These are phyloP conservation scores for Naganishia vaughanmartiniae DNA, from an alignment of 768 basidiomycete genomes.

Conservation along the genomic window DNA sequence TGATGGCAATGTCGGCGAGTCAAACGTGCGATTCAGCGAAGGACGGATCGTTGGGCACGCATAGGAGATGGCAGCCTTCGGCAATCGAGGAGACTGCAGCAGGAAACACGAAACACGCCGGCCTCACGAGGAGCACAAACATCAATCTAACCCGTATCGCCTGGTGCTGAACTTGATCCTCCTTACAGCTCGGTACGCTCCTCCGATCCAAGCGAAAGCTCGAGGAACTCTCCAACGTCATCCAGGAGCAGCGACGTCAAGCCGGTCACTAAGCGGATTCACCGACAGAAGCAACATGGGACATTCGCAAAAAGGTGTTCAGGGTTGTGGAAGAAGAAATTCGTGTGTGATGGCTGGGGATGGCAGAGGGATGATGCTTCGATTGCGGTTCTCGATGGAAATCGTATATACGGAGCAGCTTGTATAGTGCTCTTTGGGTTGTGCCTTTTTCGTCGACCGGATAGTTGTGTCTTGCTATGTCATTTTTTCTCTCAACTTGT, in stretches of 20 bases:
- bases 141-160: not conserved
- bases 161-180: not conserved
- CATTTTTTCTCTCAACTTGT: constrained; percentile 9
- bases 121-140: not conserved
- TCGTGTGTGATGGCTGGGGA: constrained; percentile 13
- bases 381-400: not conserved
- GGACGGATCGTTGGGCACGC: too few species aligned
- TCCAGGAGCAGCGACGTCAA: constrained; percentile 58
- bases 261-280: constrained; percentile 50
- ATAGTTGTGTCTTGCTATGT: constrained; percentile 14
- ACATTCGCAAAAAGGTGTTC: not conserved
- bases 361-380: constrained; percentile 7
- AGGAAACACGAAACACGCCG: not conserved
- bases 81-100: not conserved
- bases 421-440: constrained; percentile 17
- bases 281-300: constrained; percentile 5
- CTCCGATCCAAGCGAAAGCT: constrained; percentile 97
- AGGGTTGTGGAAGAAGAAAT: constrained; percentile 11
- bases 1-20: not conserved
- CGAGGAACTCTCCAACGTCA: constrained; percentile 87
- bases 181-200: constrained; percentile 82
- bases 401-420: constrained; percentile 5
- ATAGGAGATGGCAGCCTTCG: not conserved
- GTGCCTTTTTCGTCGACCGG: not conserved
- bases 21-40: not conserved